A percentile compares a stretch with the other conserved stretches of the same genome.
These are phyloP conservation scores for Sporothrix phasma DNA, from an alignment of 2,329 filamentous ascomycete genomes.

Conservation along the genomic window DNA sequence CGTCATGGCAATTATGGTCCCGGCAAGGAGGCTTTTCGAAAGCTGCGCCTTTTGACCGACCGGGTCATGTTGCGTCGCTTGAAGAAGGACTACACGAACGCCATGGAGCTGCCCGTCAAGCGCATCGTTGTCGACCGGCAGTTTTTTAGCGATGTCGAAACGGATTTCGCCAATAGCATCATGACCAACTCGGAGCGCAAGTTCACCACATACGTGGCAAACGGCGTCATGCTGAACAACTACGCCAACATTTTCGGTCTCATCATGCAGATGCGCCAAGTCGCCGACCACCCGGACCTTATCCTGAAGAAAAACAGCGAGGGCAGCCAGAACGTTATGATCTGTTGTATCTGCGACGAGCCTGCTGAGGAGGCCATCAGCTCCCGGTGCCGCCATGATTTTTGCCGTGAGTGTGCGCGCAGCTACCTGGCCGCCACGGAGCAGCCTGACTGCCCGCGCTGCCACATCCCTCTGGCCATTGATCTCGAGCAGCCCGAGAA, in stretches of 20 bases:
- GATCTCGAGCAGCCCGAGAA: slow-evolving; percentile 94
- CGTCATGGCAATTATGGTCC: slow-evolving; percentile 49
- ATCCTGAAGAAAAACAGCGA: slow-evolving; percentile 80
- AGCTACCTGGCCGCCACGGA: slow-evolving; percentile 72
- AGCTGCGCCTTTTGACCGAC: slow-evolving; percentile 79
- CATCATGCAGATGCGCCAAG: slow-evolving; percentile 99
- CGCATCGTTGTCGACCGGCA: slow-evolving; percentile 86
- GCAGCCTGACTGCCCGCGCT: slow-evolving; percentile 73
- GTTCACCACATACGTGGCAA: slow-evolving; percentile 92
- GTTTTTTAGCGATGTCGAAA: slow-evolving; percentile 93
- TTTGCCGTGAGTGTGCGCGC: slow-evolving; percentile 72
- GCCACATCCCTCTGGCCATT: slow-evolving; percentile 81
- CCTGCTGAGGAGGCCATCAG: slow-evolving; percentile 89
- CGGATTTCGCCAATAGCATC: slow-evolving; percentile 89
- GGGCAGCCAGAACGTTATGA: slow-evolving; percentile 78
- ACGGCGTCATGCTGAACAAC: slow-evolving; percentile 90
- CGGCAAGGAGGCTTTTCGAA: slow-evolving; percentile 63
- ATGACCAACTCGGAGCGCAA: slow-evolving; percentile 84
- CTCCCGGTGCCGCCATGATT: slow-evolving; percentile 87
- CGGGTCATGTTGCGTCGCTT: slow-evolving; percentile 92
- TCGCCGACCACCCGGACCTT: slow-evolving; percentile 90
- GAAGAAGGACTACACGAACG: slow-evolving; percentile 85
- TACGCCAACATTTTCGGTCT: slow-evolving; percentile 98
- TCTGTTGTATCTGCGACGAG: slow-evolving; percentile 94
- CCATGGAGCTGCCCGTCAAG: slow-evolving; percentile 95